Conservation (phyloP, 1,284 basidiomycete genomes). For the Sanguinoderma infundibulare region DNA sequence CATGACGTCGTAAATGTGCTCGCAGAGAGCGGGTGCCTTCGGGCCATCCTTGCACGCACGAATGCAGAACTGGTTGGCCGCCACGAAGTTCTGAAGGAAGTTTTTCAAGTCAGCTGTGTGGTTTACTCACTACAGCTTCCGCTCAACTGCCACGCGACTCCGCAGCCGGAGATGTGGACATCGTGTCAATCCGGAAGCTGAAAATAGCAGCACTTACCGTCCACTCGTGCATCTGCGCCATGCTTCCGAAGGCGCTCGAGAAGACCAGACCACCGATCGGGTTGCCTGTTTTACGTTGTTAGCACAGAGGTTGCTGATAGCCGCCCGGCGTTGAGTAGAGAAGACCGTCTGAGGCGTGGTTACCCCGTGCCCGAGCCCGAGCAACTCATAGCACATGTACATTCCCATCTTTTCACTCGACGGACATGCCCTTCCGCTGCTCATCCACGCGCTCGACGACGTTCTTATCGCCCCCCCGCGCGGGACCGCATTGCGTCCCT, state of each 20-base stretch:
- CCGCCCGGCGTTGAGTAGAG: background rate
- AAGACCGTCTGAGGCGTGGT: too few relatives aligned
- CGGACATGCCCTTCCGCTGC: too few relatives aligned
- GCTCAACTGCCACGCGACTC: background rate
- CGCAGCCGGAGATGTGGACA: background rate
- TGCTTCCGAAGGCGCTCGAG: constrained; percentile 66
- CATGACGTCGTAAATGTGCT: constrained; percentile 71
- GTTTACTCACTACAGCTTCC: background rate
- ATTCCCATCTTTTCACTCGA: too few relatives aligned
- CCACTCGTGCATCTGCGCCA: constrained; percentile 69
- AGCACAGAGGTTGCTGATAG: constrained; percentile 36
- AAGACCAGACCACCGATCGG: constrained; percentile 75
- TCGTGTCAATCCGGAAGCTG: background rate
- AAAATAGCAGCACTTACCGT: constrained; percentile 45
- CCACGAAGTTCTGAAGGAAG: constrained; percentile 59
- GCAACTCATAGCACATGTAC: too few relatives aligned
- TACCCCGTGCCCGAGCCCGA: too few relatives aligned
- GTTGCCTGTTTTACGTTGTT: constrained; percentile 47
- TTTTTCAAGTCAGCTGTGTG: background rate
- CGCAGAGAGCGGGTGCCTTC: constrained; percentile 61
- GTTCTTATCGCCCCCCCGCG: background rate
- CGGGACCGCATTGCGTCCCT: background rate
- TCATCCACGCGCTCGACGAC: background rate
- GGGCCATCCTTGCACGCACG: constrained; percentile 70
- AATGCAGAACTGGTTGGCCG: constrained; percentile 70